Evolutionary conservation across 495 filamentous ascomycete genomes (phyloP), one percentile per base, ranked within the genome.

Genomic region (Parachaetomium inaequale): DNA sequence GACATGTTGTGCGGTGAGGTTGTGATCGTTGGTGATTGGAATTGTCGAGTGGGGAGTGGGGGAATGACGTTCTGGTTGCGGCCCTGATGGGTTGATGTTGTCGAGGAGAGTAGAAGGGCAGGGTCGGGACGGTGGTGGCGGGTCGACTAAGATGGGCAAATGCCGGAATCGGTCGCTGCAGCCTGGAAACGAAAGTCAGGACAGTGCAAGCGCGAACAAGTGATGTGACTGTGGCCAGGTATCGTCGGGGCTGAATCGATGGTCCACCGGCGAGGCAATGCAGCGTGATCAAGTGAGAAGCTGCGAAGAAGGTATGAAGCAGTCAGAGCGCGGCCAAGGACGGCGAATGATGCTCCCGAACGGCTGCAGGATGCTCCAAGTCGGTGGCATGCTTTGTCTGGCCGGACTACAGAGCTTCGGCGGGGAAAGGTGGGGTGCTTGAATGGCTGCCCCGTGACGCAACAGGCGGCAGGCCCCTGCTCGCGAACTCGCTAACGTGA

Each of bases 1-100:
- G 83, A 50, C 63, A 73, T 70, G 52, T 60, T 69, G 49, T 65
- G 70, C 61, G 71, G 55, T 28, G 63, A 74, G 73, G 28, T 52
- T 64, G 38, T 45, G 31, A 7, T 15, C 17, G 26, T 3, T 53
- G 25, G 11, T 26, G 19, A 60, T 15, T 15, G 17, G 4, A 43
- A 53, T 28, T 26, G 47, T 45, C 2, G 47, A 51, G 14, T 12
- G 23, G 17, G 34, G 14, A 28, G 26, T 52, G 32, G 28, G 17
- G 28, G 7, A 66, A 29, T 50, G 15, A n/a, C n/a, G 23, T 23
- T 42, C 32, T 34, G 29, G 36, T 63, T 68, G 65, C 65, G 45
- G 59, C 2, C 12, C 15, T 26, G 43, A 42, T 60, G 36, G 55
- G 23, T 19, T 29, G 32, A 59, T 45, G 31, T 31, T 19, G 7